These are phyloP conservation scores for Didymella pomorum DNA, from an alignment of 2,329 filamentous ascomycete species.

Conservation along the genomic window DNA sequence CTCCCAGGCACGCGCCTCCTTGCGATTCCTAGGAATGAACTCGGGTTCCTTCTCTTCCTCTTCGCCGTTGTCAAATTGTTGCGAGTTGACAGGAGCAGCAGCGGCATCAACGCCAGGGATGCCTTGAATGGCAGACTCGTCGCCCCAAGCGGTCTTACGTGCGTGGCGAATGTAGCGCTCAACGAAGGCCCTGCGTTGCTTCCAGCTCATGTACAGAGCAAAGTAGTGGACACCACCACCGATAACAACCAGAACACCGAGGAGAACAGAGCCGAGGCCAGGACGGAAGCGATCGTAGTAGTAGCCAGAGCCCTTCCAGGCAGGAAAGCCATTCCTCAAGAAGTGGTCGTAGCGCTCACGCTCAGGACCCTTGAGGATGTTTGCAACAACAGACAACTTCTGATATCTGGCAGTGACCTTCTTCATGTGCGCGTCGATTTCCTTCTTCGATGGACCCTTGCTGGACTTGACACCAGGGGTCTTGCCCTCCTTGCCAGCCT, in stretches of 20 bases:
- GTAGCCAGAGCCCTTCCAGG: slow-evolving; percentile 97
- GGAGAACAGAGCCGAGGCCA: slow-evolving; percentile 82
- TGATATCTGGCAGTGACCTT: slow-evolving; percentile 83
- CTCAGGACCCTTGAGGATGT: slow-evolving; percentile 81
- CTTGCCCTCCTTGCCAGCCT: slow-evolving; percentile 58
- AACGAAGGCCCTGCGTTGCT: slow-evolving; percentile 88
- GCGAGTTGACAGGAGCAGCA: slow-evolving; percentile 44
- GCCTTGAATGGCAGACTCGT: slow-evolving; percentile 70
- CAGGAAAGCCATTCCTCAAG: slow-evolving; percentile 88
- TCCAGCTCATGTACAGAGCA: slow-evolving; percentile 84
- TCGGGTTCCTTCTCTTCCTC: slow-evolving; percentile 57
- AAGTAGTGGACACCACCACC: slow-evolving; percentile 90
- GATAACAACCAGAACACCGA: slow-evolving; percentile 80
- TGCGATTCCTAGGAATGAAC: slow-evolving; percentile 74
- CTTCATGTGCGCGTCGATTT: slow-evolving; percentile 82
- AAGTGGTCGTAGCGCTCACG: slow-evolving; percentile 96
- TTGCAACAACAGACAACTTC: slow-evolving; percentile 81
- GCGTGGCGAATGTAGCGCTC: slow-evolving; percentile 91
- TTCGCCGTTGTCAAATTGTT: slow-evolving; percentile 39
- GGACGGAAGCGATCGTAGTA: slow-evolving; percentile 96
- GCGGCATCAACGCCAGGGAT: slow-evolving; percentile 68
- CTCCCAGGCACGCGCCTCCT: slow-evolving; percentile 88
- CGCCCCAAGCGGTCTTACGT: slow-evolving; percentile 87
- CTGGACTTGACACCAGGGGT: slow-evolving; percentile 67
- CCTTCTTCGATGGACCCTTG: slow-evolving; percentile 75